Conservation (phyloP, 345 rosid genomes). For the Pelargonium nanum region DNA sequence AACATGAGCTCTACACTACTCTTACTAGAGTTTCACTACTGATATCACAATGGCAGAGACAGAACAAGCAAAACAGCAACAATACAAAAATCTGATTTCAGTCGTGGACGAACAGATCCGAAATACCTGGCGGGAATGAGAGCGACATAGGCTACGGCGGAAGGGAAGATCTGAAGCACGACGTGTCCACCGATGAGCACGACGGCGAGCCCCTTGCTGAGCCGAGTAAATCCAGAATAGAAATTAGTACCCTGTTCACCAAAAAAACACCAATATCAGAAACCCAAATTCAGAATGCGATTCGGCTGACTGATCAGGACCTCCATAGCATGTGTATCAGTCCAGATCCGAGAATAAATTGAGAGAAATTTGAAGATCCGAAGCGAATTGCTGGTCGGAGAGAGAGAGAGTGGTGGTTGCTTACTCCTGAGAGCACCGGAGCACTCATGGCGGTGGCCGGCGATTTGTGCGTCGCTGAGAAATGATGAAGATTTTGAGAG, state of each 20-base stretch:
- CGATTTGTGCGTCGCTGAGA: not conserved
- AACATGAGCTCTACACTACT: too few relatives aligned
- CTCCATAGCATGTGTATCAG: too few relatives aligned
- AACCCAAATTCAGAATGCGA: not conserved
- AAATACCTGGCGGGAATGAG: slow-evolving; percentile 85
- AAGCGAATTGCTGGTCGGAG: not conserved
- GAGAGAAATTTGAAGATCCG: not conserved
- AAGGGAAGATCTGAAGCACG: slow-evolving; percentile 71
- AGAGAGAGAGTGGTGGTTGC: not conserved
- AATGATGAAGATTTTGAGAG: not conserved
- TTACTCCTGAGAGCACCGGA: not conserved
- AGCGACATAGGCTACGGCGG: slow-evolving; percentile 59
- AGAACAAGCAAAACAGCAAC: not conserved
- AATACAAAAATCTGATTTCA: not conserved
- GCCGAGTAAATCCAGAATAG: slow-evolving; percentile 70
- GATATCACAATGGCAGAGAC: not conserved
- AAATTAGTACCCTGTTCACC: slow-evolving; percentile 44
- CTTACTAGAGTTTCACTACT: too few relatives aligned
- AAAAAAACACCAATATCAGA: not conserved
- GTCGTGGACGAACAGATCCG: not conserved
- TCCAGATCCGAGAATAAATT: not conserved
- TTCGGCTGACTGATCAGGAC: too few relatives aligned
- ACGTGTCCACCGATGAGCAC: slow-evolving; percentile 68
- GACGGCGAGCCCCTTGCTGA: slow-evolving; percentile 80
- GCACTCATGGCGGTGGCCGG: not conserved